Base-by-base conservation (phyloP, 345 rosid species). In the Conringia planisiliqua region DNA sequence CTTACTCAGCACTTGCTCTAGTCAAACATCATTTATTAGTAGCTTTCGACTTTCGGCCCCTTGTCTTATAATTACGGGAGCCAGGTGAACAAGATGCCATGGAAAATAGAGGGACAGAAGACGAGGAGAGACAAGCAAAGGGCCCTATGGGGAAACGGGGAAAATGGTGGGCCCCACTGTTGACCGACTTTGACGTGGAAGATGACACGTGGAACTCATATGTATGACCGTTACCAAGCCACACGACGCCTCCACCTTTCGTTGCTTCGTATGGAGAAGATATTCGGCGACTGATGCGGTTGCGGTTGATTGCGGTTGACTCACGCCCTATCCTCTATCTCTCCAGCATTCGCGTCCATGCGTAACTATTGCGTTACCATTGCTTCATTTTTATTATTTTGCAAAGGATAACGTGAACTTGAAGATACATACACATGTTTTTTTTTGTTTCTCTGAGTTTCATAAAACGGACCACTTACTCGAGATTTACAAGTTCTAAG, bases 401-500 rank as follows among this genome's bases (percentile, higher is more conserved):
- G 56, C 56, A 22, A 10, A 51, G 7, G 56, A 51, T 1, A 51
- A 51, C 56, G 56, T 51, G 11, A 51, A 51, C 56, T 51, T 22
- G 56, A 51, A 51, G 56, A 22, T 51, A 50, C 55, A 1, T 33
- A 33, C 10, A 7, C 18, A 11, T 51, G n/a, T 24, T 13, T 50
- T 36, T 36, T 33, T 9, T 9, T 8, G 2, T 36, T 36, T 0
- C 2, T 0, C 30, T 55, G 71, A 62, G 56, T 63, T 73, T 63
- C 77, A 65, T 54, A 7, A 43, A 55, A 43, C 71, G 35, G 54
- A 54, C 64, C 47, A 44, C 51, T 58, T 58, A 65, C 72, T 65
- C 66, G 78, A 56, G 40, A 74, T 74, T 66, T 74, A 66, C 78
- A 35, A 72, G n/a, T 27, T 48, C 2, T 51, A 63, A 63, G 46